Conservation (phyloP, 257 asterid genomes). For the Capsicum baccatum region DNA sequence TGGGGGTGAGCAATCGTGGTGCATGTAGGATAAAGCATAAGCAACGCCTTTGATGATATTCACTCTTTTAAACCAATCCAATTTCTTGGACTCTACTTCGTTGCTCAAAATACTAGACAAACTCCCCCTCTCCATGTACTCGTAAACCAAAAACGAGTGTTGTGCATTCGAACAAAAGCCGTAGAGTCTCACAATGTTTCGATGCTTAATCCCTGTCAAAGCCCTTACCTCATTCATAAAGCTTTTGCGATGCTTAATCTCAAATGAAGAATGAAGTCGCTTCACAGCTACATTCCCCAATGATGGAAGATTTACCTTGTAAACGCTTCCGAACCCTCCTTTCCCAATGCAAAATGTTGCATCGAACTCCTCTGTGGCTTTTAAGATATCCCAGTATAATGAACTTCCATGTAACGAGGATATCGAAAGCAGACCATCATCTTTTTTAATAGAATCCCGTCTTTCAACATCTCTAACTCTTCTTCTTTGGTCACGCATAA, state of each 20-base stretch:
- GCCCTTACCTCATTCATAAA: conserved; percentile 24
- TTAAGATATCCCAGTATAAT: conserved; percentile 28
- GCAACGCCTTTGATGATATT: conserved; percentile 23
- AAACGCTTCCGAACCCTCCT: conserved; percentile 25
- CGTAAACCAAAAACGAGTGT: conserved; percentile 35
- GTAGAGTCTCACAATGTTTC: conserved; percentile 23
- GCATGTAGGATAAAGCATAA: conserved; percentile 23
- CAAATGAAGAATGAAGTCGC: conserved; percentile 21
- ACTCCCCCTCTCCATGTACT: conserved; percentile 22
- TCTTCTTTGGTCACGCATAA: background rate
- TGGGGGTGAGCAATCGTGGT: conserved; percentile 29
- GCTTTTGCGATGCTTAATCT: background rate
- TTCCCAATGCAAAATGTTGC: conserved; percentile 18
- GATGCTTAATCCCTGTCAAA: conserved; percentile 20
- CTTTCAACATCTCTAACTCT: background rate
- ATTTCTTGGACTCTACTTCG: conserved; percentile 15
- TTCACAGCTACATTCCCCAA: conserved; percentile 19
- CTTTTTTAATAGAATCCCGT: background rate
- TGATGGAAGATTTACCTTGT: conserved; percentile 23
- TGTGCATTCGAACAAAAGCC: conserved; percentile 26
- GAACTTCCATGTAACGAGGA: conserved; percentile 9
- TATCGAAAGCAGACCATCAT: background rate
- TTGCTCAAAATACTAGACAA: conserved; percentile 8
- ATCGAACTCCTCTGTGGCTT: conserved; percentile 28
- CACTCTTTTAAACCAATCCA: conserved; percentile 23